phyloP scores from a whole-genome alignment of 176 grass and related monocot species.

The Ananas comosus region DNA sequence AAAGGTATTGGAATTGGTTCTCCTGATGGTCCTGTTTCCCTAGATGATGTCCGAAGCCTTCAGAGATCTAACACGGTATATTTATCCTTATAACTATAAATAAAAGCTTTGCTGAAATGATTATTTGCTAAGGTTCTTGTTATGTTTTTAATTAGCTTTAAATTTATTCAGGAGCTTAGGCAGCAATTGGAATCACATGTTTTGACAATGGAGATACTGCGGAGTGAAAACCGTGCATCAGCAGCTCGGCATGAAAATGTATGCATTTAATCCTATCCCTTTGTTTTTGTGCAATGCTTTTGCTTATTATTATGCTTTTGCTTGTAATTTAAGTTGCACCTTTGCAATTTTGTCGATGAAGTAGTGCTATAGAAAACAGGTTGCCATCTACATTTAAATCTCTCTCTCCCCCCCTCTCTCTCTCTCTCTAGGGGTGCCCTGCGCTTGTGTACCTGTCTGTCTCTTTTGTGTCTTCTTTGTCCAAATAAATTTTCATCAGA shows the following conservation, averaged over 20 bases:
- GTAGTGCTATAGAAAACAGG: no score
- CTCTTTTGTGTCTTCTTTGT: not conserved
- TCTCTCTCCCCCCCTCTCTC: no score
- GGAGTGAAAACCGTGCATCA: slow-evolving; percentile 31
- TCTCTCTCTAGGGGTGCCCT: no score
- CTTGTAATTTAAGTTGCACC: not conserved
- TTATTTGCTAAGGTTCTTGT: not conserved
- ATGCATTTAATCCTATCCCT: slow-evolving; percentile 6
- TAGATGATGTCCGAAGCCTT: slow-evolving; percentile 82
- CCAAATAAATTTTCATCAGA: not conserved
- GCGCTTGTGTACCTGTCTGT: no score
- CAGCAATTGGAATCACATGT: slow-evolving; percentile 86
- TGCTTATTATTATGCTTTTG: not conserved
- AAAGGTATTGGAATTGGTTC: slow-evolving; percentile 97
- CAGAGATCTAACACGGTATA: slow-evolving; percentile 85
- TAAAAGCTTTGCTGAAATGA: slow-evolving; percentile 10
- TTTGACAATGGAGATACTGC: slow-evolving; percentile 70
- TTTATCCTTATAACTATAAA: slow-evolving; percentile 24
- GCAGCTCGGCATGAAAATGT: slow-evolving; percentile 80
- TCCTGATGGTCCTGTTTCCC: slow-evolving; percentile 77
- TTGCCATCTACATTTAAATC: no score
- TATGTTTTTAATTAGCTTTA: slow-evolving; percentile 14
- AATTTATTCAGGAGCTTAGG: slow-evolving; percentile 73
- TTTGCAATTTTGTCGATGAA: no score
- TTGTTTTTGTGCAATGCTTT: not conserved